Evolutionary conservation across 257 asterid species (phyloP).

Genomic region (Nicotiana obtusifolia): DNA sequence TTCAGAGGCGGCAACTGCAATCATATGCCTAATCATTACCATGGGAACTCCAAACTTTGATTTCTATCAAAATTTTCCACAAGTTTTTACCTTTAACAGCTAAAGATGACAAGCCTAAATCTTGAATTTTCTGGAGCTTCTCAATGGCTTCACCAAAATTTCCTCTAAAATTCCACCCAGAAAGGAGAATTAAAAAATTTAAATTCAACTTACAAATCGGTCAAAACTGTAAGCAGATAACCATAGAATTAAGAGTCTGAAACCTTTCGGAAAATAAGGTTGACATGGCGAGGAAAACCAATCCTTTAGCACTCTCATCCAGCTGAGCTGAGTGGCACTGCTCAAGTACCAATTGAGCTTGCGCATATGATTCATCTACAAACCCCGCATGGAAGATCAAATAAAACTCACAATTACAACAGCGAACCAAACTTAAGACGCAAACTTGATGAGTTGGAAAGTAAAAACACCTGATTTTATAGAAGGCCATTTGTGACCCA

Average conservation of each 20-base stretch:
- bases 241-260: background rate
- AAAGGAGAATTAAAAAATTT: background rate
- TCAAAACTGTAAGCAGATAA: background rate
- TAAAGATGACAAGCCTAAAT: slow-evolving; percentile 45
- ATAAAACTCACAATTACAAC: background rate
- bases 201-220: background rate
- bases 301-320: slow-evolving; percentile 71
- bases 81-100: slow-evolving; percentile 58
- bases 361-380: slow-evolving; percentile 70
- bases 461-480: background rate
- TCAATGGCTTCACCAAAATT: slow-evolving; percentile 66
- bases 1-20: slow-evolving; percentile 90
- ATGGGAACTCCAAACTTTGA: background rate
- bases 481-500: background rate
- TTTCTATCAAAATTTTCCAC: background rate
- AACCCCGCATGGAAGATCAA: background rate
- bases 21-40: slow-evolving; percentile 1
- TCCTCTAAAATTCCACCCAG: slow-evolving; percentile 34
- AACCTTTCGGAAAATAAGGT: slow-evolving; percentile 75
- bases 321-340: slow-evolving; percentile 75
- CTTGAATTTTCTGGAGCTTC: slow-evolving; percentile 56
- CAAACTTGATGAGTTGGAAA: background rate
- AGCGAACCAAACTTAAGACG: background rate
- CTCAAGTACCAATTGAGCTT: slow-evolving; percentile 67
- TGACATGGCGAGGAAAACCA: slow-evolving; percentile 73